These are phyloP conservation scores for Aspergillus ochraceus DNA, from an alignment of 2,329 filamentous ascomycete species.

Conservation along the genomic window DNA sequence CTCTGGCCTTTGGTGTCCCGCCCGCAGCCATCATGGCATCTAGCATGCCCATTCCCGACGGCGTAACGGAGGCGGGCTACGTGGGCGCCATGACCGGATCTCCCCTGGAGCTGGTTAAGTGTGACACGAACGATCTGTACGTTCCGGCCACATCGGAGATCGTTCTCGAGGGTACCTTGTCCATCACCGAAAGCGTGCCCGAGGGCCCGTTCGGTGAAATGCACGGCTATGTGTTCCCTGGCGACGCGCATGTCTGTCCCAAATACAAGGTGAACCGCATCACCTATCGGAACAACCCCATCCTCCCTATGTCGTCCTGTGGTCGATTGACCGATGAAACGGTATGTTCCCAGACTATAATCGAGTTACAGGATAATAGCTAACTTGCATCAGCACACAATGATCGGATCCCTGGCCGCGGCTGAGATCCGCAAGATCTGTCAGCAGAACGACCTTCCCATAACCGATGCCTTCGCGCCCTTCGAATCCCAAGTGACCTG, in stretches of 20 bases:
- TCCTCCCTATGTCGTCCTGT: slow-evolving; percentile 47
- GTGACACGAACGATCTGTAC: slow-evolving; percentile 51
- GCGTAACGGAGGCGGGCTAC: slow-evolving; percentile 51
- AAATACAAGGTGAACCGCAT: slow-evolving; percentile 49
- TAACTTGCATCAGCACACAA: slow-evolving; percentile 27
- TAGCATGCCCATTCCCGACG: slow-evolving; percentile 52
- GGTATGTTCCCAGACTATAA: slow-evolving; percentile 19
- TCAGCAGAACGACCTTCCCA: slow-evolving; percentile 41
- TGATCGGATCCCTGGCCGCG: slow-evolving; percentile 46
- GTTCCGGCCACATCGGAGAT: slow-evolving; percentile 55
- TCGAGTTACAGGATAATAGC: background rate
- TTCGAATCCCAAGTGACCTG: slow-evolving; percentile 52
- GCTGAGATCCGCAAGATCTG: slow-evolving; percentile 44
- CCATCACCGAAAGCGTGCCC: slow-evolving; percentile 41
- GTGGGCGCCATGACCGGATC: slow-evolving; percentile 49
- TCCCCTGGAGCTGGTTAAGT: slow-evolving; percentile 50
- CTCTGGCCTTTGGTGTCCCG: slow-evolving; percentile 50
- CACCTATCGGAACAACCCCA: slow-evolving; percentile 50
- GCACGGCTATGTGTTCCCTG: slow-evolving; percentile 48
- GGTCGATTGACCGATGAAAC: slow-evolving; percentile 50
- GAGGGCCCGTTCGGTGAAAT: slow-evolving; percentile 56
- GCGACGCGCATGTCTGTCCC: slow-evolving; percentile 40
- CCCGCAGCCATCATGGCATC: slow-evolving; percentile 52
- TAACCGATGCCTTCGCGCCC: slow-evolving; percentile 47
- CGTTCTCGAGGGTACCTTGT: slow-evolving; percentile 52